Conservation (phyloP, 1,284 basidiomycete genomes). For the Cystobasidium pallidum region DNA sequence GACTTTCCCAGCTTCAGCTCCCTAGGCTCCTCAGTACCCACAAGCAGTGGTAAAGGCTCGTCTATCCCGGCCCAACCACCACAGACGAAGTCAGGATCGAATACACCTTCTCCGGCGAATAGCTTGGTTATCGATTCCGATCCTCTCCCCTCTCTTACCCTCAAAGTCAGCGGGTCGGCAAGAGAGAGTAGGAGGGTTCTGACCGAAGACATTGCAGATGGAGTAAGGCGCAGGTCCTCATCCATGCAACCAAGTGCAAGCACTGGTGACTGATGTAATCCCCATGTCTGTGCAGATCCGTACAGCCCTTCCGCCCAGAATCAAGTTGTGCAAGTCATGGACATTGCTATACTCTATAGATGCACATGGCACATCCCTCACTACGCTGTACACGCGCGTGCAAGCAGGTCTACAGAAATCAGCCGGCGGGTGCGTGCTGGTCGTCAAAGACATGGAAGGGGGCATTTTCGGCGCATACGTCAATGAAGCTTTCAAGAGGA, state of each 20-base stretch:
- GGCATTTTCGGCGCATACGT: slow-evolving; percentile 78
- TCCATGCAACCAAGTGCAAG: background rate
- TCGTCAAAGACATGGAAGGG: slow-evolving; percentile 67
- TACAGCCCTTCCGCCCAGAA: slow-evolving; percentile 69
- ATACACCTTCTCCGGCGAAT: slow-evolving; percentile 21
- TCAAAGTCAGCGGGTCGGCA: slow-evolving; percentile 23
- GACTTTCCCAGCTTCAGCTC: slow-evolving; percentile 36
- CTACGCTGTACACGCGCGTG: slow-evolving; percentile 78
- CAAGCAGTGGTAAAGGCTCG: background rate
- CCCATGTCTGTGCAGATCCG: slow-evolving; percentile 27
- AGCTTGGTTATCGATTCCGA: slow-evolving; percentile 39
- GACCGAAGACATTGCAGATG: slow-evolving; percentile 41
- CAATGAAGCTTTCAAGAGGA: slow-evolving; percentile 68
- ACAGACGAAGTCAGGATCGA: slow-evolving; percentile 5
- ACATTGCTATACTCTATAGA: slow-evolving; percentile 87
- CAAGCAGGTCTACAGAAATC: slow-evolving; percentile 50
- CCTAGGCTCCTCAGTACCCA: background rate
- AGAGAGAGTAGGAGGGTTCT: slow-evolving; percentile 9
- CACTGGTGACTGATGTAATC: background rate
- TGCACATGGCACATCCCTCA: slow-evolving; percentile 89
- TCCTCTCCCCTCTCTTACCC: slow-evolving; percentile 21
- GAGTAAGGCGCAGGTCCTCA: slow-evolving; percentile 5
- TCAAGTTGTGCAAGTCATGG: slow-evolving; percentile 79
- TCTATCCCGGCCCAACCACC: background rate
- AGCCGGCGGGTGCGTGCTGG: slow-evolving; percentile 62